Percentiles rank a stretch among this genome's conserved stretches.
These are phyloP conservation scores for Pogostemon cablin DNA, from an alignment of 257 asterid species.

Conservation along the genomic window DNA sequence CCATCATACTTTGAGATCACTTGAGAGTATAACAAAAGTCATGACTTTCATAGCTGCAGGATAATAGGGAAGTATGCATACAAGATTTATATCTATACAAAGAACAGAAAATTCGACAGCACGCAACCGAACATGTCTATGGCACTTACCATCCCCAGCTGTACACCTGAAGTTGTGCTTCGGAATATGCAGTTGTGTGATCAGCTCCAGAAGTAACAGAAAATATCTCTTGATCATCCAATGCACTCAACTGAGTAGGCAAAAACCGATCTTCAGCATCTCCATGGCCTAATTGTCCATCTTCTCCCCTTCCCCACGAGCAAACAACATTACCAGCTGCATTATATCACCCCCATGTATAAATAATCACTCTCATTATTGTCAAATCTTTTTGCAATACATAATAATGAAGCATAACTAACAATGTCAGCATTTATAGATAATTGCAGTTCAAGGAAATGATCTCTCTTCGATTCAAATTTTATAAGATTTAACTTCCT, in stretches of 20 bases:
- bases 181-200: conserved; percentile 88
- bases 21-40: neutral
- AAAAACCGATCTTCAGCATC: conserved; percentile 89
- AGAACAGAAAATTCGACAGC: neutral
- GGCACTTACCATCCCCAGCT: conserved; percentile 94
- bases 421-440: neutral
- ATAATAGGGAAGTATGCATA: neutral
- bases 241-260: conserved; percentile 83
- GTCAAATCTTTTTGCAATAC: neutral
- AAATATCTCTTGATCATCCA: conserved; percentile 74
- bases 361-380: conserved; percentile 14
- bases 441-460: neutral
- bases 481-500: too few relatives aligned
- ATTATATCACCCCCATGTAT: conserved; percentile 14
- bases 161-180: conserved; percentile 61
- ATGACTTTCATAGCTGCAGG: neutral
- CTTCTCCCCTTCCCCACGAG: conserved; percentile 99
- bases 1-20: neutral
- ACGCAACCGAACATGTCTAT: neutral
- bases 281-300: conserved; percentile 97
- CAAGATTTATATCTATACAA: neutral
- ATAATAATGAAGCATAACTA: neutral
- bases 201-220: conserved; percentile 94
- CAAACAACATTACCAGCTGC: conserved; percentile 89
- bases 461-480: neutral